phyloP scores from a whole-genome alignment of 2,329 filamentous ascomycete species.

The Zymoseptoria brevis region DNA sequence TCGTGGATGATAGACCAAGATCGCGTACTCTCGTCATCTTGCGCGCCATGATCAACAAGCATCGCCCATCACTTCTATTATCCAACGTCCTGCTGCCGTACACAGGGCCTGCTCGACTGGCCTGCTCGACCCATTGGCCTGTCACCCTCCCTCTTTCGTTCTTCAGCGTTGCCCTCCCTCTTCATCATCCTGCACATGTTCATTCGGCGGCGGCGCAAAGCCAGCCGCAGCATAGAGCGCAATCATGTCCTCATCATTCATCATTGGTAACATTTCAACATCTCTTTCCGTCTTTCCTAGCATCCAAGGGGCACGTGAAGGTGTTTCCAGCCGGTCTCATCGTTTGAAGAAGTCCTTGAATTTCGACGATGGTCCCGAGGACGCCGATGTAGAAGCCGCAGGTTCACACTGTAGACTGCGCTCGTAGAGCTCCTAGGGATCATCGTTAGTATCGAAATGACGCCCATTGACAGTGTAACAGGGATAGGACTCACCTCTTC shows the following conservation, averaged over 20 bases:
- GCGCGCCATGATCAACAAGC: too few species aligned
- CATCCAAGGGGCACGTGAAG: background rate
- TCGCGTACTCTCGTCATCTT: too few species aligned
- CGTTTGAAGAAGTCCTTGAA: slow-evolving; percentile 41
- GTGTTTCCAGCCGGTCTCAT: slow-evolving; percentile 22
- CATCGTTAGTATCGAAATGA: slow-evolving; percentile 10
- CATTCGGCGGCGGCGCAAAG: background rate
- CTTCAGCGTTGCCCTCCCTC: background rate
- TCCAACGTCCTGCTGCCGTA: too few species aligned
- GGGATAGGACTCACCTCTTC: slow-evolving; percentile 62
- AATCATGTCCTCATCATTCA: background rate
- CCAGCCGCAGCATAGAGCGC: background rate
- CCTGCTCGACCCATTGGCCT: too few species aligned
- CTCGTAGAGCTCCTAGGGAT: slow-evolving; percentile 48
- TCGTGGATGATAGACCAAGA: too few species aligned
- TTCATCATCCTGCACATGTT: background rate
- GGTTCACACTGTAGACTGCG: slow-evolving; percentile 49
- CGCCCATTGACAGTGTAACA: background rate
- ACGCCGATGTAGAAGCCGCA: slow-evolving; percentile 27
- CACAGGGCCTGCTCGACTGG: too few species aligned
- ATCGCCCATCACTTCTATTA: too few species aligned
- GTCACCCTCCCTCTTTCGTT: too few species aligned
- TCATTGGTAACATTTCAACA: background rate
- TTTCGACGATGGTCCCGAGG: slow-evolving; percentile 25
- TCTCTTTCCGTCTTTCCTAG: background rate